Base-by-base conservation (phyloP, 768 basidiomycete genomes). In the Mrakia gelida region DNA sequence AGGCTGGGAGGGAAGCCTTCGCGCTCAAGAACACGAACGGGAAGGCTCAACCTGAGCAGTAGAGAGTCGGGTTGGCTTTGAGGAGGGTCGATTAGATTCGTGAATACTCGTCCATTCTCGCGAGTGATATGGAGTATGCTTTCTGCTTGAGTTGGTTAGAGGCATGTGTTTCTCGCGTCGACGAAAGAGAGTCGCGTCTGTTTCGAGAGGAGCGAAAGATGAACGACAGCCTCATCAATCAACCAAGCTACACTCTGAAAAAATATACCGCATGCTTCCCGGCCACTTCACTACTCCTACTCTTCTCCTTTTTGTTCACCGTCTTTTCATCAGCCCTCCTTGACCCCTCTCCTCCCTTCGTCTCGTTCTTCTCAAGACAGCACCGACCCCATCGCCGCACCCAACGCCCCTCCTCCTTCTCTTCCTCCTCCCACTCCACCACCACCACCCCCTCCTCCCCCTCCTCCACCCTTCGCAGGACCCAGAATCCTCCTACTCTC, bases 401-500 rank as follows among this genome's bases (percentile, higher is more conserved):
- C 23, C n/a, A 10, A 59, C 59, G 6, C 30, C 26, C 63, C n/a
- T 65, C 65, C n/a, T 23, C 28, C 61, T 2, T 3, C 21, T 32
- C 18, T 26, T 26, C 30, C 41, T n/a, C 1, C 67, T 54, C 63
- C 41, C 67, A 65, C 52, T 70, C 38, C 43, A 18, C 10, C 54
- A 18, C 75, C n/a, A n/a, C n/a, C n/a, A n/a, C n/a, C 75, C 2
- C 52, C 56, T 15, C 34, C n/a, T n/a, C 52, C 75, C 2, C 52
- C 56, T 15, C 34, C n/a, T n/a, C 52, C 68, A 28, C 34, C 75
- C 56, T 54, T 70, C n/a, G 16, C 34, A 32, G 30, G 21, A 1
- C 70, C 78, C 30, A 79, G 45, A 10, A 79, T 71, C 45, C 65
- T 54, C 30, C 71, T 81, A 45, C 83, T 82, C 4, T 84, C 88